Conservation (phyloP, 1,139 yeast genomes). For the Geotrichum candidum region DNA sequence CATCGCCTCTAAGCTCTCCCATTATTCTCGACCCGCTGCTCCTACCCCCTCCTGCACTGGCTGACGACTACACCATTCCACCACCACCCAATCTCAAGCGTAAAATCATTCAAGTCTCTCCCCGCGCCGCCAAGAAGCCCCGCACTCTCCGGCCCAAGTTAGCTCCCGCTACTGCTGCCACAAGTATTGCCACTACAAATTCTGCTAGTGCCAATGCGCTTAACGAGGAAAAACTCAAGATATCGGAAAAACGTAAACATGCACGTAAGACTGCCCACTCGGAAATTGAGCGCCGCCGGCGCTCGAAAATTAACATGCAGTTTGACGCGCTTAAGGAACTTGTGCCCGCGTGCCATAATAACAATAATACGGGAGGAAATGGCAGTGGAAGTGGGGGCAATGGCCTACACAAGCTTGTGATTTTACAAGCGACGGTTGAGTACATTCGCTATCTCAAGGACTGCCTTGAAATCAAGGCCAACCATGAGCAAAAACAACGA, state of each 20-base stretch:
- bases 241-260: slow-evolving; percentile 30
- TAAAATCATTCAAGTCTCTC: slow-evolving; percentile 1
- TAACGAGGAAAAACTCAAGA: neutral
- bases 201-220: neutral
- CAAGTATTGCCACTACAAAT: neutral
- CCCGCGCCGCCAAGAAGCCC: neutral
- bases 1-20: neutral
- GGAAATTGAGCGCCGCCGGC: slow-evolving; percentile 70
- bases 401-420: slow-evolving; percentile 76
- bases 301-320: slow-evolving; percentile 74
- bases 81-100: slow-evolving; percentile 4
- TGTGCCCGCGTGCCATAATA: slow-evolving; percentile 60
- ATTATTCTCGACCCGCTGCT: slow-evolving; percentile 3
- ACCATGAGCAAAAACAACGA: slow-evolving; percentile 1
- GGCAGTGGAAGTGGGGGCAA: slow-evolving; percentile 33
- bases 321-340: slow-evolving; percentile 73
- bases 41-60: slow-evolving; percentile 7
- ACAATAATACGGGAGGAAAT: slow-evolving; percentile 11
- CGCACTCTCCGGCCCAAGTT: neutral
- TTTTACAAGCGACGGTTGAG: slow-evolving; percentile 74
- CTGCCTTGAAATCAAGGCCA: slow-evolving; percentile 24
- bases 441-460: slow-evolving; percentile 62
- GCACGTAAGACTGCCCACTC: slow-evolving; percentile 65
- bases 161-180: neutral
- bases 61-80: neutral